Percentiles rank a stretch among this genome's conserved stretches.
These are phyloP conservation scores for Thymus mandschuricus DNA, from an alignment of 257 asterid species.

Conservation along the genomic window DNA sequence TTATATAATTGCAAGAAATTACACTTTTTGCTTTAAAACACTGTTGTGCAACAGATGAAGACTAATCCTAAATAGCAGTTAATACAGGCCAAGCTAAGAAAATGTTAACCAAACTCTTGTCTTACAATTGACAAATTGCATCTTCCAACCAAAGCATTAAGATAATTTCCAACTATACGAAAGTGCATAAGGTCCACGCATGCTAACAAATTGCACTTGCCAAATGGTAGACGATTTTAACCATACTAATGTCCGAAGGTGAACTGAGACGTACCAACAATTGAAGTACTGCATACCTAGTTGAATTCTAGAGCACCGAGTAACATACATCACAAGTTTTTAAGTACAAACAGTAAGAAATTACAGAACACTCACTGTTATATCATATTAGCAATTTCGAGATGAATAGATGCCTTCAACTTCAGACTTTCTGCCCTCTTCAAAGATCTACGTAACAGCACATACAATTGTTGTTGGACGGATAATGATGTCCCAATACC, in stretches of 20 bases:
- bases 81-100: not conserved
- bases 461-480: slow-evolving; percentile 84
- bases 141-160: not conserved
- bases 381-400: slow-evolving; percentile 86
- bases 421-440: slow-evolving; percentile 89
- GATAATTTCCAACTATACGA: not conserved
- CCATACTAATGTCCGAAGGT: not conserved
- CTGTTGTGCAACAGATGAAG: not conserved
- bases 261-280: not conserved
- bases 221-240: not conserved
- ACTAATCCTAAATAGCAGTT: not conserved
- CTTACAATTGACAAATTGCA: not conserved
- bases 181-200: not conserved
- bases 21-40: not conserved
- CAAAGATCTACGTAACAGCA: slow-evolving; percentile 84
- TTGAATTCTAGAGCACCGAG: not conserved
- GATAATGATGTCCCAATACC: slow-evolving; percentile 74
- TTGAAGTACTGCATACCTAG: not conserved
- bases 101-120: not conserved
- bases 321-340: not conserved
- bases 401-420: slow-evolving; percentile 87
- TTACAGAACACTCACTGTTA: slow-evolving; percentile 55
- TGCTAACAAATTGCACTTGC: not conserved
- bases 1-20: not conserved
- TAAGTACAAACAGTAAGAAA: slow-evolving; percentile 6